These are phyloP conservation scores for Ceratocystis papillata DNA, from an alignment of 2,329 filamentous ascomycete genomes.

Conservation along the genomic window DNA sequence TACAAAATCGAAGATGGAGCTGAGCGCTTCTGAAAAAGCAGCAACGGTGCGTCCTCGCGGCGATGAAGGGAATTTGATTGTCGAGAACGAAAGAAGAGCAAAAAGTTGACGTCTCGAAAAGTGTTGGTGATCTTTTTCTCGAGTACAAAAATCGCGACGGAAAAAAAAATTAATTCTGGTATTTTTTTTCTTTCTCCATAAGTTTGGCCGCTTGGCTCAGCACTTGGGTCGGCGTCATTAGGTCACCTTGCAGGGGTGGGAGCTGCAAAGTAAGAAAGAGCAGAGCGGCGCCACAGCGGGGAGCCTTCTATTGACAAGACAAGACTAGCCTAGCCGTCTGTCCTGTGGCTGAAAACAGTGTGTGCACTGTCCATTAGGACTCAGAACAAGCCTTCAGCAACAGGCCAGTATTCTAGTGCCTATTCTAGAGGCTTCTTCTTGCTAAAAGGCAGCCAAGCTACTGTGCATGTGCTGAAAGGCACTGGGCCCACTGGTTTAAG, in stretches of 20 bases:
- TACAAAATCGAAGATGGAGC: too few relatives aligned
- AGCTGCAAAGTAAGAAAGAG: not conserved
- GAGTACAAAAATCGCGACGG: not conserved
- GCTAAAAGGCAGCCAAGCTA: too few relatives aligned
- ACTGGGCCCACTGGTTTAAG: too few relatives aligned
- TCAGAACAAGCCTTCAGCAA: not conserved
- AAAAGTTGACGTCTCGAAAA: not conserved
- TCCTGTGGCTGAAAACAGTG: not conserved
- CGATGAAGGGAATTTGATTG: not conserved
- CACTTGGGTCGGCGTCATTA: conserved; percentile 20
- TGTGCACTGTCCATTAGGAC: not conserved
- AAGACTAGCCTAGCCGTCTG: not conserved
- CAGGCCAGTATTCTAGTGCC: not conserved
- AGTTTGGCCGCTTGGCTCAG: conserved; percentile 15
- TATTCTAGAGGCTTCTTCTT: too few relatives aligned
- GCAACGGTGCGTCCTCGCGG: not conserved
- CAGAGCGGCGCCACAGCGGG: conserved; percentile 16
- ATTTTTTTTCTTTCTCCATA: conserved; percentile 16
- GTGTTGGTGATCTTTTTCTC: not conserved
- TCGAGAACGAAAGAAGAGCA: conserved; percentile 11
- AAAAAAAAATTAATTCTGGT: conserved; percentile 10
- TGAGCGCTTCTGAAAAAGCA: not conserved
- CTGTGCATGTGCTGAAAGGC: too few relatives aligned
- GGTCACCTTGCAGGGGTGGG: conserved; percentile 12
- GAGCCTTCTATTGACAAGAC: not conserved